These are phyloP conservation scores for Ceratocystis harringtonii DNA, from an alignment of 2,329 filamentous ascomycete genomes.

Conservation along the genomic window DNA sequence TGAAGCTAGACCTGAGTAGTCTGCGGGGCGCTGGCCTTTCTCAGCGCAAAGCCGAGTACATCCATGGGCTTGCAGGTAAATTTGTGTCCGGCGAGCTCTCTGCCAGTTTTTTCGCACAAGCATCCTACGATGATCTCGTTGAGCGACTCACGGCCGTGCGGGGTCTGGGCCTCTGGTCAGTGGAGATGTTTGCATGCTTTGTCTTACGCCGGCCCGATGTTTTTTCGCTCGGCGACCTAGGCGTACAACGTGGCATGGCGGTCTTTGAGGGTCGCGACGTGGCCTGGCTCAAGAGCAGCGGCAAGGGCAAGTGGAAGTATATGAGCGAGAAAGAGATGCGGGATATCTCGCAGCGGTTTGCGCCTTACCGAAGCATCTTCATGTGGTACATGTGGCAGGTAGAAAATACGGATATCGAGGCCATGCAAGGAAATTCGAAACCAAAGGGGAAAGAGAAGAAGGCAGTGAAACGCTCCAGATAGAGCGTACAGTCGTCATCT, in stretches of 20 bases:
- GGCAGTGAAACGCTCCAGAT: slow-evolving; percentile 16
- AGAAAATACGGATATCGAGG: slow-evolving; percentile 59
- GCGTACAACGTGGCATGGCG: slow-evolving; percentile 90
- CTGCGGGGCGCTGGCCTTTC: slow-evolving; percentile 79
- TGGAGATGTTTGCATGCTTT: slow-evolving; percentile 97
- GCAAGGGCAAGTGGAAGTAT: slow-evolving; percentile 86
- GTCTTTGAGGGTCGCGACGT: slow-evolving; percentile 72
- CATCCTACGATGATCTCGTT: slow-evolving; percentile 73
- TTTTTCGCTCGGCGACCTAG: slow-evolving; percentile 80
- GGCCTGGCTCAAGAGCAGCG: slow-evolving; percentile 59
- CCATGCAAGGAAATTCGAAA: slow-evolving; percentile 29
- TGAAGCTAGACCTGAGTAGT: slow-evolving; percentile 42
- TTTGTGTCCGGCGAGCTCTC: slow-evolving; percentile 63
- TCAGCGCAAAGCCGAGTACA: slow-evolving; percentile 90
- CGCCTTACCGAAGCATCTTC: slow-evolving; percentile 77
- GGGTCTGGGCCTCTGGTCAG: slow-evolving; percentile 77
- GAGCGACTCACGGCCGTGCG: slow-evolving; percentile 70
- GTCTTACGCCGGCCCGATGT: slow-evolving; percentile 89
- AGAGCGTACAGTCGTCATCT: too few relatives aligned
- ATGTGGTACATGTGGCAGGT: slow-evolving; percentile 99
- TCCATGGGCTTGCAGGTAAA: slow-evolving; percentile 69
- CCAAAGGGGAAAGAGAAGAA: background rate
- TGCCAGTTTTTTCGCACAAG: slow-evolving; percentile 54
- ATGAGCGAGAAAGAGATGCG: slow-evolving; percentile 91
- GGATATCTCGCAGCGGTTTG: slow-evolving; percentile 62